phyloP scores from a whole-genome alignment of 805 yeast genomes.

The Tetrapisispora fleetii region DNA sequence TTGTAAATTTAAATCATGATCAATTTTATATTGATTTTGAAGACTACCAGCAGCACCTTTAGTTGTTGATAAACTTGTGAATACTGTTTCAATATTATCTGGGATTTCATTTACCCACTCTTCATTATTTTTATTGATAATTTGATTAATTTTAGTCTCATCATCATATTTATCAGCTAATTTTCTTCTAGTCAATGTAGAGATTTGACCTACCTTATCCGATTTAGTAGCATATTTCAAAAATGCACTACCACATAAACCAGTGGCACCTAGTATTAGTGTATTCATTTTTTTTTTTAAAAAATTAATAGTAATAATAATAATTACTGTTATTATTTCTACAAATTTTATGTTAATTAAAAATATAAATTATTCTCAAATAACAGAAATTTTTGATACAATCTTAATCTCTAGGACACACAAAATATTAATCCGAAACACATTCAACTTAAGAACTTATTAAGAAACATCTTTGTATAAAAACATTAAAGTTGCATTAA shows the following conservation, averaged over 20 bases:
- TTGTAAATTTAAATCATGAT: constrained; percentile 59
- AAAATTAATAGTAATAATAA: too few relatives aligned
- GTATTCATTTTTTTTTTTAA: constrained; percentile 9
- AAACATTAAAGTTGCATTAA: too few relatives aligned
- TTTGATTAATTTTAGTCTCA: constrained; percentile 27
- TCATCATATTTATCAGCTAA: constrained; percentile 21
- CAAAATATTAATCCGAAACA: too few relatives aligned
- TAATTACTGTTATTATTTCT: too few relatives aligned
- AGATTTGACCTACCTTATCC: constrained; percentile 31
- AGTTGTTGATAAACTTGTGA: constrained; percentile 72
- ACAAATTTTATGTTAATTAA: too few relatives aligned
- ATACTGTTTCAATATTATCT: constrained; percentile 34
- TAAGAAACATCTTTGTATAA: too few relatives aligned
- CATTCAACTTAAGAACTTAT: too few relatives aligned
- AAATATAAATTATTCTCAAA: too few relatives aligned
- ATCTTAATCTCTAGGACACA: too few relatives aligned
- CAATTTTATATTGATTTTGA: constrained; percentile 62
- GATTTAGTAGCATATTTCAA: constrained; percentile 36
- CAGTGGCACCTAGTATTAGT: constrained; percentile 63
- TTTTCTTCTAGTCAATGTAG: constrained; percentile 44
- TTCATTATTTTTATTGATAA: constrained; percentile 37
- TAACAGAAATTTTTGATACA: too few relatives aligned
- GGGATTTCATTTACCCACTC: constrained; percentile 41
- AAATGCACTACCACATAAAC: constrained; percentile 58
- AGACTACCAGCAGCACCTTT: constrained; percentile 60